Evolutionary conservation across 2,329 filamentous ascomycete genomes (phyloP).

Genomic region (Fusarium equiseti): DNA sequence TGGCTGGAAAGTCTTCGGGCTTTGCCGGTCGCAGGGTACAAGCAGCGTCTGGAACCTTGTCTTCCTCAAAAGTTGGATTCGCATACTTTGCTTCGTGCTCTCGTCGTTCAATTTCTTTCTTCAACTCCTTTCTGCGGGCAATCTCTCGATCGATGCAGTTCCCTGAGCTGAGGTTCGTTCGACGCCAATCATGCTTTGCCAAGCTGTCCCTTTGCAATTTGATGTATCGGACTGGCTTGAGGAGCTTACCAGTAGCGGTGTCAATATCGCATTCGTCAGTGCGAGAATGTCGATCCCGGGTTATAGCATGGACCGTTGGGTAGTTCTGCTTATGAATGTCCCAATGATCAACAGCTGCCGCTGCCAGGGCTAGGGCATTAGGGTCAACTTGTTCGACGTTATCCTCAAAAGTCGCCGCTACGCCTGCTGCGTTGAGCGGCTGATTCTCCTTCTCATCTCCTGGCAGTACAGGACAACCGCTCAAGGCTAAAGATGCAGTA

Average conservation of each 20-base stretch:
- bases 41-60: slow-evolving; percentile 45
- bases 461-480: slow-evolving; percentile 5
- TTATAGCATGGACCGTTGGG: slow-evolving; percentile 3
- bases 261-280: slow-evolving; percentile 52
- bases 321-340: background rate
- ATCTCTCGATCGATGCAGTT: slow-evolving; percentile 46
- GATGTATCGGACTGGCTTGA: slow-evolving; percentile 51
- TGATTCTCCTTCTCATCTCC: background rate
- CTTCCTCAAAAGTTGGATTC: slow-evolving; percentile 15
- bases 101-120: background rate
- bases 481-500: slow-evolving; percentile 24
- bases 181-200: slow-evolving; percentile 46
- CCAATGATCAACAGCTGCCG: slow-evolving; percentile 13
- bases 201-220: slow-evolving; percentile 40
- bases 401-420: background rate
- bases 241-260: slow-evolving; percentile 51
- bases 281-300: background rate
- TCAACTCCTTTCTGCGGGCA: slow-evolving; percentile 30
- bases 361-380: background rate
- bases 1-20: slow-evolving; percentile 53
- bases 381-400: background rate
- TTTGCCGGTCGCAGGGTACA: slow-evolving; percentile 59
- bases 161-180: slow-evolving; percentile 47
- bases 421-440: background rate
- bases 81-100: slow-evolving; percentile 15